A percentile compares a stretch with the other conserved stretches of the same genome.
Conservation (phyloP, 805 yeast genomes). For the Maudiozyma bulderi region DNA sequence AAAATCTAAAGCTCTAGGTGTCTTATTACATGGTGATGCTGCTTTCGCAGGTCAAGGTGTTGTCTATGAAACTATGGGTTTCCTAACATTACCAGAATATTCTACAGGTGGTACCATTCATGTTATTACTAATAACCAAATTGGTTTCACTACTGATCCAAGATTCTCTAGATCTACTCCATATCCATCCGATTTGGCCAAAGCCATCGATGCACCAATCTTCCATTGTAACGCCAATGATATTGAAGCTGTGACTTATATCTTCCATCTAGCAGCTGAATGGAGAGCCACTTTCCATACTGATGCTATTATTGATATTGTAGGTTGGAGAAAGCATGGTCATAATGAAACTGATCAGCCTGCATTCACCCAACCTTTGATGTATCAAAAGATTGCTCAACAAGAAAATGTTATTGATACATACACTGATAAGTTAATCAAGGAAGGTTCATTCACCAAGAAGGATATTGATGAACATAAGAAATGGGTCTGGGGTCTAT, state of each 20-base stretch:
- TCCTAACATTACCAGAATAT: constrained; percentile 84
- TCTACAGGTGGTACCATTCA: constrained; percentile 98
- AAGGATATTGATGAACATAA: constrained; percentile 93
- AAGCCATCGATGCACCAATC: constrained; percentile 93
- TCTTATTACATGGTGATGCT: constrained; percentile 96
- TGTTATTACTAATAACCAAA: constrained; percentile 93
- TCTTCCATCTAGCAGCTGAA: constrained; percentile 95
- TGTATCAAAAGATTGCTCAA: constrained; percentile 86
- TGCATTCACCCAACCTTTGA: constrained; percentile 93
- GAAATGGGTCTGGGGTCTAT: constrained; percentile 92
- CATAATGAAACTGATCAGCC: constrained; percentile 99
- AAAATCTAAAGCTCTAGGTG: constrained; percentile 80
- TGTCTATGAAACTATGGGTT: constrained; percentile 96
- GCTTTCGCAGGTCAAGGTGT: constrained; percentile 99
- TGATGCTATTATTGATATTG: constrained; percentile 92
- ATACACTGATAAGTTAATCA: constrained; percentile 68
- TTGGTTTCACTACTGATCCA: constrained; percentile 99
- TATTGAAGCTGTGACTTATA: constrained; percentile 83
- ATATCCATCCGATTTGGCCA: constrained; percentile 96
- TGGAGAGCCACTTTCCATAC: constrained; percentile 96
- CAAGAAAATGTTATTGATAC: constrained; percentile 83
- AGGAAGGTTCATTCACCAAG: constrained; percentile 81
- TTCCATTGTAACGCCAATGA: constrained; percentile 99
- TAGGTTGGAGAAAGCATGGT: constrained; percentile 97
- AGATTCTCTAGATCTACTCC: constrained; percentile 95